Percentiles rank a stretch among this genome's conserved stretches.
phyloP scores from a whole-genome alignment of 805 yeast species.

The Pichia californica region DNA sequence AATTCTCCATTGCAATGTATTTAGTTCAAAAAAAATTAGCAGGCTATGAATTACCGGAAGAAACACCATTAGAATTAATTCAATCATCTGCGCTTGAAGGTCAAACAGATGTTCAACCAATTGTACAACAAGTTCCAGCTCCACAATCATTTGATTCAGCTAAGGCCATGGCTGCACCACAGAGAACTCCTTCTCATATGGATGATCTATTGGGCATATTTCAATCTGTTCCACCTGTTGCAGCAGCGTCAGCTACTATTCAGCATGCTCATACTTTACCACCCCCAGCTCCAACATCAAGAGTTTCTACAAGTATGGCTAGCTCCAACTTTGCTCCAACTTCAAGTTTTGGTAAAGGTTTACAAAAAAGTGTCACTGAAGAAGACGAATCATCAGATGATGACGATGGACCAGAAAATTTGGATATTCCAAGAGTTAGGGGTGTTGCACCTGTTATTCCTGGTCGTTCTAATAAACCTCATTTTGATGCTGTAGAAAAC shows the following conservation, averaged over 20 bases:
- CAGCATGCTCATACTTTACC: constrained; percentile 21
- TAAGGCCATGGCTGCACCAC: constrained; percentile 16
- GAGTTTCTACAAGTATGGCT: constrained; percentile 16
- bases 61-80: constrained; percentile 60
- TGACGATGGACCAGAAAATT: constrained; percentile 32
- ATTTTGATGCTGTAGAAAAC: constrained; percentile 21
- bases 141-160: constrained; percentile 14
- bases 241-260: constrained; percentile 19
- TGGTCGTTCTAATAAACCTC: constrained; percentile 31
- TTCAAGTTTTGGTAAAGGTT: constrained; percentile 77
- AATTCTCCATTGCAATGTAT: constrained; percentile 91
- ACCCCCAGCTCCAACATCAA: constrained; percentile 30
- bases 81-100: constrained; percentile 27
- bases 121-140: constrained; percentile 7
- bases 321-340: constrained; percentile 60
- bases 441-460: constrained; percentile 29
- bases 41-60: constrained; percentile 70
- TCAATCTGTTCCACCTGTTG: constrained; percentile 32
- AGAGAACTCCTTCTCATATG: constrained; percentile 35
- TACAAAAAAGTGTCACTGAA: constrained; percentile 32
- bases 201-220: constrained; percentile 63
- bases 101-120: neutral
- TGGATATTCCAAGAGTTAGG: constrained; percentile 20
- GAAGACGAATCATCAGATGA: constrained; percentile 25
- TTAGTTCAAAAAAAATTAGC: constrained; percentile 78